These are phyloP conservation scores for Amphirosellinia nigrospora DNA, from an alignment of 495 filamentous ascomycete species.

Conservation along the genomic window DNA sequence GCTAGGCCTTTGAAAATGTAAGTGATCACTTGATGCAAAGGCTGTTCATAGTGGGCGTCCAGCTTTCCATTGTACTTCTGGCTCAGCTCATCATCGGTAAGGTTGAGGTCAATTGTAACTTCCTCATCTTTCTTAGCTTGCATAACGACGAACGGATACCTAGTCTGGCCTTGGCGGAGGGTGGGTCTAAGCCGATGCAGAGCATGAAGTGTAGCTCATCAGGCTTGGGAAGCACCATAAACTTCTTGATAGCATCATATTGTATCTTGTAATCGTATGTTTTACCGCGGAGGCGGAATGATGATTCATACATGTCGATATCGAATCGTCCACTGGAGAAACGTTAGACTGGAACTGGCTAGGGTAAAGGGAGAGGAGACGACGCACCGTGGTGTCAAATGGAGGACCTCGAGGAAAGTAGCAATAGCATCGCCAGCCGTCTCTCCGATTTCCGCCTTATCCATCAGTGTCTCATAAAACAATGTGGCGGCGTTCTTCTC, in stretches of 20 bases:
- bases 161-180: constrained; percentile 96
- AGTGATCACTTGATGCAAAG: constrained; percentile 87
- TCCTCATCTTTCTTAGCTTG: constrained; percentile 98
- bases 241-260: constrained; percentile 97
- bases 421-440: constrained; percentile 97
- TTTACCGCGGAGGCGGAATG: constrained; percentile 96
- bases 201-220: constrained; percentile 96
- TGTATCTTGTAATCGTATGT: constrained; percentile 99
- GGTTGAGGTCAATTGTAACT: constrained; percentile 93
- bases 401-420: constrained; percentile 94
- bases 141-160: constrained; percentile 99
- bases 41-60: constrained; percentile 84
- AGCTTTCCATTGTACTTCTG: constrained; percentile 90
- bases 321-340: constrained; percentile 90
- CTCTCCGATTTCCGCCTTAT: constrained; percentile 99
- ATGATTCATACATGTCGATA: constrained; percentile 99
- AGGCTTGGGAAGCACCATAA: constrained; percentile 96
- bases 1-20: constrained; percentile 93
- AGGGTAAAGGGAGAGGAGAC: background rate
- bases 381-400: constrained; percentile 89
- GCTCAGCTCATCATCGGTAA: constrained; percentile 85
- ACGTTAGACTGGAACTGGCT: constrained; percentile 39
- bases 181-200: constrained; percentile 93
- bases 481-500: constrained; percentile 92
- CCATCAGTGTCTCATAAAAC: constrained; percentile 96